Percentiles rank a stretch among this genome's conserved stretches.
Conservation (phyloP, 805 yeast species). For the Kluyveromyces dobzhanskii region DNA sequence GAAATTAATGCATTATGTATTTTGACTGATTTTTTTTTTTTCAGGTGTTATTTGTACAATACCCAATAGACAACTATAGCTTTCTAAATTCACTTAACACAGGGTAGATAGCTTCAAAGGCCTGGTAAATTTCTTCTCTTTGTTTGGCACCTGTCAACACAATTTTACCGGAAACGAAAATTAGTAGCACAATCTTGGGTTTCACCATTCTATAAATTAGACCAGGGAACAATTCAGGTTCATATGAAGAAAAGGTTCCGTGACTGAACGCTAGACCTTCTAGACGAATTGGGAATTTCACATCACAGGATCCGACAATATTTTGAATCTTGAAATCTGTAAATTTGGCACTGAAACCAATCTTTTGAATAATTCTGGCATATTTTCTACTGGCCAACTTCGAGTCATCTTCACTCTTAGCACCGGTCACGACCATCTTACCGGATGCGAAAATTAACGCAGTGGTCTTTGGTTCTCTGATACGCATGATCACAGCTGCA, state of each 20-base stretch:
- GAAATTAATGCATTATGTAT: no score
- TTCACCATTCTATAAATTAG: conserved; percentile 98
- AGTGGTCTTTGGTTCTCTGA: conserved; percentile 96
- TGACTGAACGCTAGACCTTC: conserved; percentile 97
- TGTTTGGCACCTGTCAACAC: conserved; percentile 98
- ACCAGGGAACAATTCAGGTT: conserved; percentile 97
- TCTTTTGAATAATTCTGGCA: conserved; percentile 95
- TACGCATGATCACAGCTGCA: conserved; percentile 99
- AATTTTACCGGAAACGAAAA: conserved; percentile 95
- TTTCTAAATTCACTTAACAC: conserved; percentile 97
- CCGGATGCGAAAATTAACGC: conserved; percentile 97
- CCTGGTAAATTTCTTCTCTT: conserved; percentile 96
- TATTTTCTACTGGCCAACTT: conserved; percentile 95
- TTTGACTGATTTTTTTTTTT: no score
- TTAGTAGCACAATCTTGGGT: conserved; percentile 91
- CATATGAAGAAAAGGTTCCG: conserved; percentile 97
- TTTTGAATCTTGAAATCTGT: conserved; percentile 97
- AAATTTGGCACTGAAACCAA: conserved; percentile 95
- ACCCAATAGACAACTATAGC: conserved; percentile 22
- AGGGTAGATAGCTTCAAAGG: conserved; percentile 96
- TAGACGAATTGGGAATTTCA: conserved; percentile 91
- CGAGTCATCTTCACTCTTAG: conserved; percentile 97
- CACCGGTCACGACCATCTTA: conserved; percentile 99
- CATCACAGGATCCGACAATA: conserved; percentile 98
- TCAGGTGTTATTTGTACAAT: no score